phyloP scores from a whole-genome alignment of 305 asterid species.

The Stenogyne calaminthoides region DNA sequence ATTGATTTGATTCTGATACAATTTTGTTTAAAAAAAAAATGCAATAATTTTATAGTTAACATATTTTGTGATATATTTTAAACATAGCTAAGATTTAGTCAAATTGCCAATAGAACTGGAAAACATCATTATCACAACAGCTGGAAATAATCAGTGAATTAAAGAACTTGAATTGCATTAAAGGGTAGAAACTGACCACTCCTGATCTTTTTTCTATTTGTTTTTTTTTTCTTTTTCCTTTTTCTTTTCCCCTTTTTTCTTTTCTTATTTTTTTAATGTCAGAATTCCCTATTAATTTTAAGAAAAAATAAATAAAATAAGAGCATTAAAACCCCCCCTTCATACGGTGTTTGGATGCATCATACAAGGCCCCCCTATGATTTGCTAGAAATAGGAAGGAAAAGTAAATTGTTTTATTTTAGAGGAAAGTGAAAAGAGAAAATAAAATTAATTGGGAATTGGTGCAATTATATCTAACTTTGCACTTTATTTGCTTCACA shows the following conservation, averaged over 20 bases:
- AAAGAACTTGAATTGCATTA: conserved; percentile 2
- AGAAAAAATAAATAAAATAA: no score
- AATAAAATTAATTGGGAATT: background rate
- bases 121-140: conserved; percentile 31
- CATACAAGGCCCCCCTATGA: background rate
- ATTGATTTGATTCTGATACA: background rate
- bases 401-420: background rate
- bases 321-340: no score
- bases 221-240: no score
- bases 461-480: background rate
- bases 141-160: conserved; percentile 25
- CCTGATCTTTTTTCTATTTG: background rate
- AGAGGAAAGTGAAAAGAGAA: background rate
- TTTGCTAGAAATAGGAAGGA: background rate
- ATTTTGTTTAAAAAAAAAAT: no score
- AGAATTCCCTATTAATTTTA: no score
- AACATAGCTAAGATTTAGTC: background rate
- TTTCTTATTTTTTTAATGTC: no score
- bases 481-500: conserved; percentile 17
- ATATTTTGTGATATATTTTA: no score
- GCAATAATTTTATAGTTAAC: background rate
- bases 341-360: background rate
- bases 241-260: background rate
- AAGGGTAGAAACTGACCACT: conserved; percentile 7
- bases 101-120: background rate